These are phyloP conservation scores for Stephania japonica DNA, from an alignment of 164 flowering plant species.

Conservation along the genomic window DNA sequence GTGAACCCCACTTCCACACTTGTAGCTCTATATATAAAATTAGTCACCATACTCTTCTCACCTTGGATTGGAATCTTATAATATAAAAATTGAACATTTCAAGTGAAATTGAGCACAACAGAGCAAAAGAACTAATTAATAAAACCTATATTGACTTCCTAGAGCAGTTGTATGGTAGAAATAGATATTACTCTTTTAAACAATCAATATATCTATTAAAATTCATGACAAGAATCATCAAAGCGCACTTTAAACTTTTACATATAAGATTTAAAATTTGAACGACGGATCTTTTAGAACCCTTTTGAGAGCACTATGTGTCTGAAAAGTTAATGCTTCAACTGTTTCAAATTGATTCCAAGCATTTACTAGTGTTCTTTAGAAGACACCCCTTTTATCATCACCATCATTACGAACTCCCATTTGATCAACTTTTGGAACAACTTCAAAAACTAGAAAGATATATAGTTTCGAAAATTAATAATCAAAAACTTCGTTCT, in stretches of 20 bases:
- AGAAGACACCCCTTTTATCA: neutral
- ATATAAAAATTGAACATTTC: too few species aligned
- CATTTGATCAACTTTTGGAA: neutral
- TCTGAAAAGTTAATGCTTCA: neutral
- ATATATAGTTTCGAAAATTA: neutral
- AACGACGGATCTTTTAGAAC: constrained; percentile 1
- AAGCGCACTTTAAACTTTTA: neutral
- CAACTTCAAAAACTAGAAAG: neutral
- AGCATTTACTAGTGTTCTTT: neutral
- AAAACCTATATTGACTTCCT: too few species aligned
- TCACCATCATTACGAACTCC: neutral
- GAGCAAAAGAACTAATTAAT: too few species aligned
- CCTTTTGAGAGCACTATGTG: constrained; percentile 7
- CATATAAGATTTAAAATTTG: neutral
- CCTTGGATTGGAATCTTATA: too few species aligned
- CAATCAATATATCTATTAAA: neutral
- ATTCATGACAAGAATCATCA: neutral
- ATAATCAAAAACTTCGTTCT: neutral
- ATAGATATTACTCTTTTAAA: neutral
- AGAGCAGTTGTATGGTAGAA: neutral
- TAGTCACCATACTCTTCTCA: too few species aligned
- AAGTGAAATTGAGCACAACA: too few species aligned
- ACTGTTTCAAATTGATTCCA: neutral
- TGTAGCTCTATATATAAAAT: too few species aligned
- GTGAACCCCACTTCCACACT: too few species aligned